A percentile compares a stretch with the other conserved stretches of the same genome.
These are phyloP conservation scores for Taxawa tesnikishii DNA, from an alignment of 2,329 filamentous ascomycete genomes.

Conservation along the genomic window DNA sequence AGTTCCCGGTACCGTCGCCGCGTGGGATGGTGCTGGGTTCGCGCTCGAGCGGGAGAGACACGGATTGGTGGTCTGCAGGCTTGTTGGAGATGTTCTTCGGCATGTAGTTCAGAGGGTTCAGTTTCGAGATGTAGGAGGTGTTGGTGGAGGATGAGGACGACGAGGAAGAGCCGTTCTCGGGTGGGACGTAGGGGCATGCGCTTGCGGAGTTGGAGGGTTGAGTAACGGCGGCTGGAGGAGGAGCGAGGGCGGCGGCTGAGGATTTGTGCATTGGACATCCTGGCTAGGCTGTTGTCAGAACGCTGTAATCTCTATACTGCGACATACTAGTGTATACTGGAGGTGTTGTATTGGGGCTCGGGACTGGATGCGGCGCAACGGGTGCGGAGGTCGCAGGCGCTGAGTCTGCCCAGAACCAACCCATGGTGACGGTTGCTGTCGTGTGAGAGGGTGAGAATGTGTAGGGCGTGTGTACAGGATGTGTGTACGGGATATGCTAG, in stretches of 20 bases:
- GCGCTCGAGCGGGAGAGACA: slow-evolving; percentile 64
- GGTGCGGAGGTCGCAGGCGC: slow-evolving; percentile 23
- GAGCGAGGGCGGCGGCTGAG: slow-evolving; percentile 21
- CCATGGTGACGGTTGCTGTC: slow-evolving; percentile 34
- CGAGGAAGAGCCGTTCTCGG: slow-evolving; percentile 24
- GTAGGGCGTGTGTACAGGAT: neutral
- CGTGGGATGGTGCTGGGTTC: slow-evolving; percentile 87
- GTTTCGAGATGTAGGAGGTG: slow-evolving; percentile 47
- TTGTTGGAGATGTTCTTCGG: slow-evolving; percentile 74
- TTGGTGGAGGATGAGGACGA: slow-evolving; percentile 16
- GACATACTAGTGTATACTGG: too few relatives aligned
- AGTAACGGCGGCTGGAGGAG: slow-evolving; percentile 16
- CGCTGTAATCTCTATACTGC: slow-evolving; percentile 4
- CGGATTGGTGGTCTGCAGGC: slow-evolving; percentile 54
- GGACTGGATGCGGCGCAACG: slow-evolving; percentile 35
- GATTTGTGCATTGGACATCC: slow-evolving; percentile 58
- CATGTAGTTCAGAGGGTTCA: slow-evolving; percentile 91
- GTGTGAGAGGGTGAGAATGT: neutral
- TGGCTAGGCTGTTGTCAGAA: slow-evolving; percentile 34
- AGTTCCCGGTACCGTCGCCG: slow-evolving; percentile 61
- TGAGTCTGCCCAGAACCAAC: slow-evolving; percentile 59
- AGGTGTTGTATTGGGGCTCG: slow-evolving; percentile 34
- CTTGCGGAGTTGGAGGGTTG: slow-evolving; percentile 20
- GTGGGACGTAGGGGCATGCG: slow-evolving; percentile 40
- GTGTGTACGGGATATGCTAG: neutral